phyloP scores from a whole-genome alignment of 2,329 filamentous ascomycete species.

The Sporothrix curviconia region DNA sequence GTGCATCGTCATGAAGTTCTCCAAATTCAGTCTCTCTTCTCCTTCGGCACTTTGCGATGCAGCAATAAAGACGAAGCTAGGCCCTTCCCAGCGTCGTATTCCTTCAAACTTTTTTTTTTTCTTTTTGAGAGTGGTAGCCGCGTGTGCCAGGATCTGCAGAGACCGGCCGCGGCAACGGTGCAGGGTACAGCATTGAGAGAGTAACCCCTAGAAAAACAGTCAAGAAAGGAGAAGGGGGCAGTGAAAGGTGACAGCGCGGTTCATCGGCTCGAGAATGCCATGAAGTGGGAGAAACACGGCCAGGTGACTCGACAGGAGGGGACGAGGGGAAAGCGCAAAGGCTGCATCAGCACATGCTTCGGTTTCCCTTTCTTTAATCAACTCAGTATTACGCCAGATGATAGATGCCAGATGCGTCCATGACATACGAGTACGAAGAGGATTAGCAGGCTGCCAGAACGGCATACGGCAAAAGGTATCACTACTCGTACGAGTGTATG shows the following conservation, averaged over 20 bases:
- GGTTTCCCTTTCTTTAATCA: neutral
- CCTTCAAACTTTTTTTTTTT: neutral
- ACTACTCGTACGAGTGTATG: no score
- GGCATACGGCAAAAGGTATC: neutral
- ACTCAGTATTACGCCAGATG: no score
- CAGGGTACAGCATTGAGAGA: neutral
- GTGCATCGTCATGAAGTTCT: neutral
- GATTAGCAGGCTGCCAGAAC: neutral
- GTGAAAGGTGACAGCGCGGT: neutral
- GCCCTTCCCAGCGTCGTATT: neutral
- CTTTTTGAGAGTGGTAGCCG: neutral
- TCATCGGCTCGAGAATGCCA: neutral
- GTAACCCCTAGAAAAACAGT: neutral
- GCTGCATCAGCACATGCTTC: neutral
- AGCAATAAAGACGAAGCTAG: neutral
- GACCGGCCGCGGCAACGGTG: neutral
- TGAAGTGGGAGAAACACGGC: no score
- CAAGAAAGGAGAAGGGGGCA: neutral
- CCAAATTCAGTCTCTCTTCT: no score
- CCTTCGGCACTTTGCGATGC: no score
- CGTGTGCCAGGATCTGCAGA: neutral
- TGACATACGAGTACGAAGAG: no score
- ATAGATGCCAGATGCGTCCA: no score
- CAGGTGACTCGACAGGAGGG: constrained; percentile 1
- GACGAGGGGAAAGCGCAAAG: neutral